Evolutionary conservation across 2,329 filamentous ascomycete species (phyloP).

Genomic region (Xylariales sp.): DNA sequence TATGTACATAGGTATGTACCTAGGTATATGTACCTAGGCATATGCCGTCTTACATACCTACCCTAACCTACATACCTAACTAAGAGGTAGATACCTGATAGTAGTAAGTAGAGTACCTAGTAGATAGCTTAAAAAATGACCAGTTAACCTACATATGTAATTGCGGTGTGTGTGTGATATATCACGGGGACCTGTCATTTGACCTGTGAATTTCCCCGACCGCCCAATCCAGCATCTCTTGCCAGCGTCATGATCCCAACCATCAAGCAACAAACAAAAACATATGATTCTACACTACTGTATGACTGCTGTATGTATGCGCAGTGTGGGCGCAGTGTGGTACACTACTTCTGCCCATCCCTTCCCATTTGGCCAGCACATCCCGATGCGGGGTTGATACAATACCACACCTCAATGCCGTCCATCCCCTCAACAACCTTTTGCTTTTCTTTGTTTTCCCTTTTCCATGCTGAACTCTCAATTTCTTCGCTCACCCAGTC

Average conservation of each 20-base stretch:
- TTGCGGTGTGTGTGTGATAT: not conserved
- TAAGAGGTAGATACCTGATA: no score
- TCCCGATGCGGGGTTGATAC: slow-evolving; percentile 29
- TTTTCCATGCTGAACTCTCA: not conserved
- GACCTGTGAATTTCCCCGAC: not conserved
- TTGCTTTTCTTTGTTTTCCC: slow-evolving; percentile 7
- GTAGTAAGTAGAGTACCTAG: not conserved
- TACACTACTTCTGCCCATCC: slow-evolving; percentile 1
- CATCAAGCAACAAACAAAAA: not conserved
- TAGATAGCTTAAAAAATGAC: not conserved
- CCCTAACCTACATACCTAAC: no score
- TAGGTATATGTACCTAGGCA: no score
- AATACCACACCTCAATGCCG: no score
- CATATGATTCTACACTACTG: no score
- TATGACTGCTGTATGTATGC: not conserved
- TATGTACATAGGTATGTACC: no score
- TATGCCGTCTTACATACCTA: no score
- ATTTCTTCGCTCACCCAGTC: not conserved
- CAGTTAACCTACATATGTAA: not conserved
- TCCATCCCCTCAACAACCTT: slow-evolving; percentile 6
- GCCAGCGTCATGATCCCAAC: not conserved
- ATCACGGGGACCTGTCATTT: slow-evolving; percentile 20
- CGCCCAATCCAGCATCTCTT: not conserved
- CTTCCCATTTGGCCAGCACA: slow-evolving; percentile 12
- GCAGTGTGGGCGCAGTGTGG: no score